Evolutionary conservation across 371 early-diverging fungal species (phyloP), one percentile per base, ranked within the genome.

Genomic region (Mucor mucedo): DNA sequence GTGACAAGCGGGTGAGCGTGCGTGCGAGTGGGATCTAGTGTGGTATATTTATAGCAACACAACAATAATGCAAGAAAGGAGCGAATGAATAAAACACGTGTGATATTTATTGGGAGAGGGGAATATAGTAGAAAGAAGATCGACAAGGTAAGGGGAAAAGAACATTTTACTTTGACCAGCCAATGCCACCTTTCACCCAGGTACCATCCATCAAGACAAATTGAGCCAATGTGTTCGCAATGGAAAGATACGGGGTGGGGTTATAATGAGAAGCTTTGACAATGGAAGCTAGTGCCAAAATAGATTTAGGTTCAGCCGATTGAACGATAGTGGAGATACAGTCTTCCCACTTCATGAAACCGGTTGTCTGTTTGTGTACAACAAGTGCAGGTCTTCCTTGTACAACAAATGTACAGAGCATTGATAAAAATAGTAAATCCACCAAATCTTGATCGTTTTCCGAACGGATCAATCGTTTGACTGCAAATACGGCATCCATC

Each of bases 341-440:
- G 11, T 60, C 42, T 30, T 60, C 52, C 72, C 70, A 72, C 27
- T 16, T 39, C 28, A 38, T 49, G 28, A 30, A 13, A 32, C 44
- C 1, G 13, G 47, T 52, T 50, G 32, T 35, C 21, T 27, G 16
- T 32, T 10, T 44, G 40, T 44, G 38, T 14, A 2, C 33, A 38
- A 21, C 7, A 28, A 14, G 27, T 30, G 41, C 13, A 16, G 60
- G 71, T 9, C 79, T 60, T 4, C 79, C 79, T 57, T 79, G 76
- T 10, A 72, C 71, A 27, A 79, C 57, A 71, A 60, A 79, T 0
- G 75, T 70, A 38, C 75, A 72, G 7, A 79, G 38, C 4, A 60
- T 75, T 21, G 69, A 60, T 30, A 76, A 48, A 39, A 70, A 76
- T 38, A 69, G 73, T 9, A 75, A 42, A 41, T 68, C 45, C 13